phyloP scores from a whole-genome alignment of 2,329 filamentous ascomycete species.

The Zymoseptoria brevis region DNA sequence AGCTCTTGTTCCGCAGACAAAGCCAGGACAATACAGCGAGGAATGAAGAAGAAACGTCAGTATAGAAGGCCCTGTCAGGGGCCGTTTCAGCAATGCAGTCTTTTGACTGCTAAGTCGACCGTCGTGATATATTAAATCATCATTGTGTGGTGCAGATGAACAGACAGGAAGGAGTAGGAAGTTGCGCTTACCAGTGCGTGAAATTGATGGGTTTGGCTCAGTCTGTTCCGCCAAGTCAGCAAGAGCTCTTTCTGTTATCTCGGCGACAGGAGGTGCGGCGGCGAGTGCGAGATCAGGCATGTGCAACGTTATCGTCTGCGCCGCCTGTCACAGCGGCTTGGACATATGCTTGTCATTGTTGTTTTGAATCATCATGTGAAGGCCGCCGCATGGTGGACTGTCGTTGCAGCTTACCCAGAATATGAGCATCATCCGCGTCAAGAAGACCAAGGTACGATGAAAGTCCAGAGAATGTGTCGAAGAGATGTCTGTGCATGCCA shows the following conservation, averaged over 20 bases:
- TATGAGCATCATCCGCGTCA: background rate
- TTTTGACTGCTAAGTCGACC: constrained; percentile 34
- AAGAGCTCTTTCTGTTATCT: constrained; percentile 3
- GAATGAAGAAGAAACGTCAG: constrained; percentile 14
- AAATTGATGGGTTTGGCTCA: background rate
- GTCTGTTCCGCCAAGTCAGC: constrained; percentile 3
- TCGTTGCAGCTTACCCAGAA: constrained; percentile 2
- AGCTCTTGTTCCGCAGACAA: background rate
- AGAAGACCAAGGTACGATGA: no score
- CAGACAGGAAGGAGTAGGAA: background rate
- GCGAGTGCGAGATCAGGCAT: constrained; percentile 16
- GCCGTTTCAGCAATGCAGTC: constrained; percentile 34
- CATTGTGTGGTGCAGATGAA: constrained; percentile 16
- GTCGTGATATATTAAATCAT: constrained; percentile 35
- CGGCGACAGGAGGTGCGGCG: background rate
- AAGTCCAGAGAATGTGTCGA: background rate
- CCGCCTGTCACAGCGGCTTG: constrained; percentile 32
- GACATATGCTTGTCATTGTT: constrained; percentile 37
- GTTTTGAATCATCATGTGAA: constrained; percentile 28
- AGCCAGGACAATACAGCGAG: background rate
- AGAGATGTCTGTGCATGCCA: background rate
- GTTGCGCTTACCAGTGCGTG: background rate
- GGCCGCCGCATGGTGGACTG: background rate
- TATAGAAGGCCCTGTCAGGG: constrained; percentile 30
- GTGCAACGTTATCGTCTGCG: constrained; percentile 27